A percentile compares a stretch with the other conserved stretches of the same genome.
These are phyloP conservation scores for Apiospora arundinis DNA, from an alignment of 2,329 filamentous ascomycete genomes.

Conservation along the genomic window DNA sequence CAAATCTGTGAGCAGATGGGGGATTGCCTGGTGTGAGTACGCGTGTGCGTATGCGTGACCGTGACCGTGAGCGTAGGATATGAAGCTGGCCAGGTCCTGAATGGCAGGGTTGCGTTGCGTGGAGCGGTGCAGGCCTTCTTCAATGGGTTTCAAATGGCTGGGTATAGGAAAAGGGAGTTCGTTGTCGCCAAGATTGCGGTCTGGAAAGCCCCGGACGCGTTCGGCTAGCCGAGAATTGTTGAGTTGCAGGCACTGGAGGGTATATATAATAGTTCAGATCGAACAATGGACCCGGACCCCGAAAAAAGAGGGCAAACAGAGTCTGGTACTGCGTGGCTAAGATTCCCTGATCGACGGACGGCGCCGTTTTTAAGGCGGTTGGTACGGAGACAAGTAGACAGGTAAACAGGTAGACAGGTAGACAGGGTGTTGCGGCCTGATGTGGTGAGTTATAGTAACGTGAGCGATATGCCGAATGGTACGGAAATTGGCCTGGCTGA, in stretches of 20 bases:
- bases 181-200: slow-evolving; percentile 9
- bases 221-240: slow-evolving; percentile 10
- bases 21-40: neutral
- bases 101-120: neutral
- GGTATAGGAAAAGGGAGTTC: neutral
- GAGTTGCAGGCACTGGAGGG: neutral
- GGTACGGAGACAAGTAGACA: neutral
- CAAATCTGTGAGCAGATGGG: neutral
- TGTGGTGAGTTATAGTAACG: neutral
- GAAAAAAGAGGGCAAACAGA: slow-evolving; percentile 11
- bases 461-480: neutral
- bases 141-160: neutral
- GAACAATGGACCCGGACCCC: slow-evolving; percentile 9
- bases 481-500: neutral
- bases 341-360: slow-evolving; percentile 11
- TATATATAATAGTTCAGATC: slow-evolving; percentile 17
- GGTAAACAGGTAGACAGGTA: neutral
- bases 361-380: slow-evolving; percentile 1
- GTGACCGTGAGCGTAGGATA: neutral
- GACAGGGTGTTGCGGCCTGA: neutral
- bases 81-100: neutral
- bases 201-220: slow-evolving; percentile 10
- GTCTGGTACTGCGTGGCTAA: neutral
- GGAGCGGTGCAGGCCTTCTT: slow-evolving; percentile 1
- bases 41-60: neutral